phyloP scores from a whole-genome alignment of 2,329 filamentous ascomycete genomes.

The Alternaria arbusti region DNA sequence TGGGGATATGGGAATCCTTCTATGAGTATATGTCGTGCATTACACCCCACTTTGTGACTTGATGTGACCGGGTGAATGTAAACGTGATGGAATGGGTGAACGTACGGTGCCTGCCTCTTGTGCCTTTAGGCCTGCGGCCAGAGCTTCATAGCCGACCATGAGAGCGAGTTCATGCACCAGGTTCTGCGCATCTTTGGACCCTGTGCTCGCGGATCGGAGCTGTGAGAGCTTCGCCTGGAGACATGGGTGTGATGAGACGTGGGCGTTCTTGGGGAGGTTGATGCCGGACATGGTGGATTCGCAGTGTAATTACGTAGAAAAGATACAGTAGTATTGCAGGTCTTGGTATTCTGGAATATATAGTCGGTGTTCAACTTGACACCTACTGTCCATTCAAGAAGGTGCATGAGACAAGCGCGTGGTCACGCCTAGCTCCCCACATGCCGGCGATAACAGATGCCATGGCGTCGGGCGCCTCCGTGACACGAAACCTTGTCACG shows the following conservation, averaged over 20 bases:
- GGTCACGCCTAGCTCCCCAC: neutral
- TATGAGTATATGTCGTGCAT: neutral
- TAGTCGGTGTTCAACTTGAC: neutral
- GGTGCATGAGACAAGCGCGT: slow-evolving; percentile 16
- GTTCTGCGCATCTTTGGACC: slow-evolving; percentile 76
- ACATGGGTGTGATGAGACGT: slow-evolving; percentile 86
- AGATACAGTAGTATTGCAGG: neutral
- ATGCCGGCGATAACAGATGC: slow-evolving; percentile 15
- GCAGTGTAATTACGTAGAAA: neutral
- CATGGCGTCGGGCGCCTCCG: slow-evolving; percentile 15
- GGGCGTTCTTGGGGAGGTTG: slow-evolving; percentile 62
- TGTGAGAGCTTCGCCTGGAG: slow-evolving; percentile 87
- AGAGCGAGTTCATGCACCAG: slow-evolving; percentile 86
- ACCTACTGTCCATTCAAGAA: slow-evolving; percentile 5
- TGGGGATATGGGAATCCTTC: neutral
- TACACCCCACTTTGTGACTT: neutral
- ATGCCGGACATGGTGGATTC: slow-evolving; percentile 32
- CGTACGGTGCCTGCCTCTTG: slow-evolving; percentile 69
- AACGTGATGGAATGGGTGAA: slow-evolving; percentile 12
- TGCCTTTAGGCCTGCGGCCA: slow-evolving; percentile 67
- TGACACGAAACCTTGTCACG: neutral
- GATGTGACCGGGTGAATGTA: neutral
- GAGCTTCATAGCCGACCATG: slow-evolving; percentile 82
- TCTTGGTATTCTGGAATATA: neutral
- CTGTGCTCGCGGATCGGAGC: slow-evolving; percentile 75